phyloP scores from a whole-genome alignment of 75 land plant genomes.

The Selaginella moellendorffii region DNA sequence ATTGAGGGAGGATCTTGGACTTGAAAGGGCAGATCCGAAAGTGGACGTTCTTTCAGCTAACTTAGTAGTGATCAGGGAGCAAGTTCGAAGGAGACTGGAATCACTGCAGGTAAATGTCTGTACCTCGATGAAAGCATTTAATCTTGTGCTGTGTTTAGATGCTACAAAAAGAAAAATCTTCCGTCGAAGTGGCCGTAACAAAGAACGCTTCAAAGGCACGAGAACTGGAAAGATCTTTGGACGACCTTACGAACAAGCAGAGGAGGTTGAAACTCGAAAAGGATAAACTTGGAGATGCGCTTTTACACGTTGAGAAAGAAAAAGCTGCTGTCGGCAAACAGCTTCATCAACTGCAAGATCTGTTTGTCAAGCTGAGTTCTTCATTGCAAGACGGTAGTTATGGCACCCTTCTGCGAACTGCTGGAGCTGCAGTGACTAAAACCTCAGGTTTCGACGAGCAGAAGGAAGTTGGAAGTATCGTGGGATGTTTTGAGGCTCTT shows the following conservation, averaged over 20 bases:
- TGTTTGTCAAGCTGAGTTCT: neutral
- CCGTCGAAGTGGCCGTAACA: neutral
- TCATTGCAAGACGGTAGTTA: too few relatives aligned
- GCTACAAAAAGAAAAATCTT: neutral
- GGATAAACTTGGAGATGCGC: too few relatives aligned
- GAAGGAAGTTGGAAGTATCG: neutral
- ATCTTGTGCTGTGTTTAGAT: neutral
- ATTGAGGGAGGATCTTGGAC: neutral
- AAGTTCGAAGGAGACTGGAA: neutral
- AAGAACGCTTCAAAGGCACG: neutral
- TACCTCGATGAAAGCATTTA: too few relatives aligned
- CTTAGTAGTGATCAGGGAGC: neutral
- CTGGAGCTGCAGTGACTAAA: too few relatives aligned
- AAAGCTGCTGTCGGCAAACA: neutral
- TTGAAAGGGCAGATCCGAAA: neutral
- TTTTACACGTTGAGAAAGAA: too few relatives aligned
- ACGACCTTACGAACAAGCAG: neutral
- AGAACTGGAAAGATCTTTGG: neutral
- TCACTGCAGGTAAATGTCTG: neutral
- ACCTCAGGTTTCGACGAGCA: too few relatives aligned
- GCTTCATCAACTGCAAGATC: neutral
- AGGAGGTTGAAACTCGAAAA: too few relatives aligned
- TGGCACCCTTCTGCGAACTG: neutral
- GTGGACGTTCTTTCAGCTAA: neutral
- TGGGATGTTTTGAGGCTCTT: neutral